Percentiles rank a stretch among this genome's conserved stretches.
Evolutionary conservation across 2,329 filamentous ascomycete genomes (phyloP).

Genomic region (Pyrenochaeta sp.): DNA sequence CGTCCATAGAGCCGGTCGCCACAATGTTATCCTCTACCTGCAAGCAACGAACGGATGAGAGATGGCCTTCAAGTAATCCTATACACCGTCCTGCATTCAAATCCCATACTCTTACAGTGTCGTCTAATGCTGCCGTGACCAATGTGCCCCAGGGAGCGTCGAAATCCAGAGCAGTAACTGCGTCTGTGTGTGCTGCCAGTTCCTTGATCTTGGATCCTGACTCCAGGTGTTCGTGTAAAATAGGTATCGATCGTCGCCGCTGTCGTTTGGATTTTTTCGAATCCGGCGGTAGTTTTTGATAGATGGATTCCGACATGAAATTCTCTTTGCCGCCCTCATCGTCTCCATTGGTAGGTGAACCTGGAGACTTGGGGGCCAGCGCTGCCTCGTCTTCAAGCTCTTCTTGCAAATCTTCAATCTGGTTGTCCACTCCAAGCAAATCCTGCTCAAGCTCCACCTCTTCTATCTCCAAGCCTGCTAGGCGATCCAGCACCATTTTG

Average conservation of each 20-base stretch:
- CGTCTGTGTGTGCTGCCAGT: conserved; percentile 85
- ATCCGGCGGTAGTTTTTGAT: conserved; percentile 79
- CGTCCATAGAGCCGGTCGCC: conserved; percentile 92
- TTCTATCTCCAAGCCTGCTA: conserved; percentile 88
- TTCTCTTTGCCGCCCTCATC: conserved; percentile 61
- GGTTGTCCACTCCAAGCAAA: conserved; percentile 67
- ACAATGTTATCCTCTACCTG: conserved; percentile 97
- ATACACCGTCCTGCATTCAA: conserved; percentile 92
- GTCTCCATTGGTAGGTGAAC: conserved; percentile 56
- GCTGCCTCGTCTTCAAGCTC: conserved; percentile 61
- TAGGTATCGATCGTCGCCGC: conserved; percentile 86
- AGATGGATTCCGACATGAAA: conserved; percentile 99
- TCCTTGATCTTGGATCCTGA: conserved; percentile 88
- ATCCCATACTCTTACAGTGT: conserved; percentile 96
- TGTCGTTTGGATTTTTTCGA: conserved; percentile 61
- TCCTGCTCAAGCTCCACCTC: conserved; percentile 91
- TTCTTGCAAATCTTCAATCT: conserved; percentile 69
- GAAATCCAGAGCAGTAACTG: conserved; percentile 90
- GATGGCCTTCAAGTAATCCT: conserved; percentile 89
- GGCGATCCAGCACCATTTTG: conserved; percentile 84
- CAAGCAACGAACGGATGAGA: conserved; percentile 88
- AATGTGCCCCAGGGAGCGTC: conserved; percentile 96
- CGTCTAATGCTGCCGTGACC: conserved; percentile 90
- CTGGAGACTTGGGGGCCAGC: conserved; percentile 51
- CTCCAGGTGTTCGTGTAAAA: conserved; percentile 93